phyloP scores from a whole-genome alignment of 495 filamentous ascomycete genomes.

The Xylaria bambusicola region DNA sequence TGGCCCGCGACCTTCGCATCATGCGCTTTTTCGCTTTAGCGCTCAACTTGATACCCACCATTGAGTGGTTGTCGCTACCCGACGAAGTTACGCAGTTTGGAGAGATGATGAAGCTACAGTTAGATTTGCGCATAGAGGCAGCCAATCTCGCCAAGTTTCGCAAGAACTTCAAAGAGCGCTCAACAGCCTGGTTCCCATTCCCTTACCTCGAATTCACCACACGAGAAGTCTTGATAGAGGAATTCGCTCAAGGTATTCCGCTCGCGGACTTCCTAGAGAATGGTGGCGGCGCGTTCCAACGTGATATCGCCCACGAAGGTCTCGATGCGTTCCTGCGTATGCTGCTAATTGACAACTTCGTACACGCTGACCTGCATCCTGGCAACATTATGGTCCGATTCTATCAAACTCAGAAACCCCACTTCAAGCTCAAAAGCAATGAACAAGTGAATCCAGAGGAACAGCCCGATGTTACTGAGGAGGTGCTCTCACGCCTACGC shows the following conservation, averaged over 20 bases:
- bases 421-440: constrained; percentile 53
- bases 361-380: constrained; percentile 97
- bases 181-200: constrained; percentile 94
- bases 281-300: constrained; percentile 89
- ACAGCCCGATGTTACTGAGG: constrained; percentile 80
- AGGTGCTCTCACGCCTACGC: constrained; percentile 75
- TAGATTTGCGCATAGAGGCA: constrained; percentile 93
- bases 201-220: constrained; percentile 91
- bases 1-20: constrained; percentile 85
- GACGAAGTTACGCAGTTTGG: constrained; percentile 94
- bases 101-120: constrained; percentile 96
- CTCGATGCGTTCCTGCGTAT: constrained; percentile 98
- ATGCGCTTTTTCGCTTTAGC: constrained; percentile 89
- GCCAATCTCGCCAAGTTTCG: constrained; percentile 89
- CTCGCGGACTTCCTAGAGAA: constrained; percentile 85
- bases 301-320: constrained; percentile 93
- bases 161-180: constrained; percentile 83
- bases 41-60: constrained; percentile 87
- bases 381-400: constrained; percentile 99
- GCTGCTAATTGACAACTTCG: constrained; percentile 96
- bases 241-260: constrained; percentile 93
- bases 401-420: constrained; percentile 76
- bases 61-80: constrained; percentile 96
- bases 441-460: constrained; percentile 41
- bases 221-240: constrained; percentile 88